These are phyloP conservation scores for Camellia granthamiana DNA, from an alignment of 148 eudicot genomes.

Conservation along the genomic window DNA sequence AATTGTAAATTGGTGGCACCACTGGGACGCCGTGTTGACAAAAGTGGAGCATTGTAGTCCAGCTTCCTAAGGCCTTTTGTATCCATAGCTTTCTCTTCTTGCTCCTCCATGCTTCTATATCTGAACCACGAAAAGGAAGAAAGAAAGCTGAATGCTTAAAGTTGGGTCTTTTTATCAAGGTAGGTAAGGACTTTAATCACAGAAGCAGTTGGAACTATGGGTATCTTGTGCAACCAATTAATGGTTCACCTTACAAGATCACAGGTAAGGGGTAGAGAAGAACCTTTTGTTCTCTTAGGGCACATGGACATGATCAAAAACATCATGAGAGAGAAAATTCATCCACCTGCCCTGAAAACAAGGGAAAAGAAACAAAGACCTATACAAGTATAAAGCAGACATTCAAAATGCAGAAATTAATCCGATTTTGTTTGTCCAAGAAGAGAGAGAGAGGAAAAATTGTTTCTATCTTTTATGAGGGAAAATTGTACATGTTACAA, in stretches of 20 bases:
- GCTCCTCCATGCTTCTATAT: conserved; percentile 23
- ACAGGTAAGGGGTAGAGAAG: conserved; percentile 9
- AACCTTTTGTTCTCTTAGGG: not conserved
- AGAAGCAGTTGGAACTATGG: conserved; percentile 22
- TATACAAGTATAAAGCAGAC: not conserved
- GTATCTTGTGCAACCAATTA: conserved; percentile 21
- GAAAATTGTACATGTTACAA: conserved; percentile 2
- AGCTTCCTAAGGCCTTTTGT: conserved; percentile 39
- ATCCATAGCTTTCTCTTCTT: conserved; percentile 19
- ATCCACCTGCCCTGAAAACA: not conserved
- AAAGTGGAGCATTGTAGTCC: conserved; percentile 54
- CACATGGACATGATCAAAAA: not conserved
- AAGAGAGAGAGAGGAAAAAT: not conserved
- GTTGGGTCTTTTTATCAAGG: not conserved
- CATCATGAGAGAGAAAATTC: too few relatives aligned
- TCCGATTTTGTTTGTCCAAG: too few relatives aligned
- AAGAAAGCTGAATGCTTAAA: not conserved
- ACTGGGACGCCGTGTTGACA: conserved; percentile 49
- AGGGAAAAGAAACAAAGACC: not conserved
- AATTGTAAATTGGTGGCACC: conserved; percentile 7
- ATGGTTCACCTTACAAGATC: conserved; percentile 17
- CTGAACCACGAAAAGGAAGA: not conserved
- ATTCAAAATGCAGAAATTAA: too few relatives aligned
- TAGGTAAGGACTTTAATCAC: conserved; percentile 13
- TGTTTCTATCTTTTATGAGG: not conserved